phyloP scores from a whole-genome alignment of 225 moss, liverwort and hornwort genomes.

The Straminergon stramineum region DNA sequence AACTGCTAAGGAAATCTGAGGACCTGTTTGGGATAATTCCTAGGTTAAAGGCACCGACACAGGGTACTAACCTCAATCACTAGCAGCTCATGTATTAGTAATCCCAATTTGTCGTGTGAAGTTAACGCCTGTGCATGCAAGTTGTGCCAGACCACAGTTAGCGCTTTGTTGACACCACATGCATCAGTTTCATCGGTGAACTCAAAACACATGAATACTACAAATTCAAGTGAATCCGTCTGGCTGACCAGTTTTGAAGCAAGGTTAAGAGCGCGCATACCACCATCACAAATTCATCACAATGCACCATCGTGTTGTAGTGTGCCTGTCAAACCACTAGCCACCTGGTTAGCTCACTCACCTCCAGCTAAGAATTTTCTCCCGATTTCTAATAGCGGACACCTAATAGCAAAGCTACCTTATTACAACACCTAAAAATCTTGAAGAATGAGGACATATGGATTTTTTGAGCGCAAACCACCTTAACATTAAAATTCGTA shows the following conservation, averaged over 20 bases:
- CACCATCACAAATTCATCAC: conserved; percentile 87
- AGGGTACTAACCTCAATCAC: conserved; percentile 60
- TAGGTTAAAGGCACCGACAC: background rate
- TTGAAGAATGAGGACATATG: background rate
- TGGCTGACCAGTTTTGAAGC: background rate
- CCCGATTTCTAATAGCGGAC: background rate
- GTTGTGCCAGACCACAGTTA: background rate
- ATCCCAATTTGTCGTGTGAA: conserved; percentile 72
- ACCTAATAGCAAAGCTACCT: background rate
- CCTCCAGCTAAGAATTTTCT: conserved; percentile 5
- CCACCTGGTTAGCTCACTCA: background rate
- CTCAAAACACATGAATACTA: background rate
- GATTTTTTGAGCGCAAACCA: background rate
- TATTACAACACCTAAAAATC: background rate
- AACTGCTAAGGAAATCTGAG: background rate
- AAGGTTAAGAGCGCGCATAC: conserved; percentile 22
- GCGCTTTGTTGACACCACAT: background rate
- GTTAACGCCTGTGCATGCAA: conserved; percentile 58
- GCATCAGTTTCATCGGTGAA: background rate
- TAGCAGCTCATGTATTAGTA: conserved; percentile 76
- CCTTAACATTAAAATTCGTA: no score
- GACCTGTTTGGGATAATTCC: background rate
- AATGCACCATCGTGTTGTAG: conserved; percentile 82
- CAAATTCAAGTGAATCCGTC: background rate
- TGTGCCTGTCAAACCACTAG: conserved; percentile 53